Evolutionary conservation across 140 eudicot genomes (phyloP), one percentile per base, ranked within the genome.

Genomic region (Bidens hawaiensis): DNA sequence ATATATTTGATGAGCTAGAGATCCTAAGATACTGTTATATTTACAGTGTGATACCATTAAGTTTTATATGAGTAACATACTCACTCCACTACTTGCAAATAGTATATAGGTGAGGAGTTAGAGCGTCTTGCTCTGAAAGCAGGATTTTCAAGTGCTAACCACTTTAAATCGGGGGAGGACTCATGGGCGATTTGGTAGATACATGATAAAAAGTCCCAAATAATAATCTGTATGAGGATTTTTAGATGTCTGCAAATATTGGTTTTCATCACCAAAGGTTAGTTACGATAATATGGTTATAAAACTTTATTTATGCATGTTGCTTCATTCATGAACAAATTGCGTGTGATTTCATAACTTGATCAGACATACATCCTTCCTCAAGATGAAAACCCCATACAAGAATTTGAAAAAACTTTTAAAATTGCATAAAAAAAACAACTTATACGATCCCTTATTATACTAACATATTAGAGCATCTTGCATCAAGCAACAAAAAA

Each of bases 151-250:
- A 71, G 70, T 68, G 87, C 96, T 69, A 82, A 62, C 65, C 83
- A 82, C 78, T 88, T 54, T 48, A 90, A 83, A 72, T 88, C 34
- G 90, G 83, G 45, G 83, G 81, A 60, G 96, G 96, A 62, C 82
- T 84, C 41, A 88, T 88, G 96, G 96, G 96, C 26, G 82, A 76
- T 55, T 73, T 88, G 73, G 96, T 88, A 36, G 94, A 85, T 49
- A 76, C 80, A 26, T 71, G 85, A 55, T 85, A 79, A 19, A 21
- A 34, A 41, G 45, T 62, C 51, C 33, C 0, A 1, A 27, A 15
- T 14, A 43, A 25, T 27, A 13, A 24, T 65, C 26, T 24, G 41
- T 64, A 31, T 11, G 47, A 10, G 57, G 41, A 25, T 14, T 11
- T 36, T 13, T 11, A 28, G 6, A 64, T 33, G 48, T 23, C 23